Base-by-base conservation (phyloP, 805 yeast species). In the Hermanozyma aechmeae region DNA sequence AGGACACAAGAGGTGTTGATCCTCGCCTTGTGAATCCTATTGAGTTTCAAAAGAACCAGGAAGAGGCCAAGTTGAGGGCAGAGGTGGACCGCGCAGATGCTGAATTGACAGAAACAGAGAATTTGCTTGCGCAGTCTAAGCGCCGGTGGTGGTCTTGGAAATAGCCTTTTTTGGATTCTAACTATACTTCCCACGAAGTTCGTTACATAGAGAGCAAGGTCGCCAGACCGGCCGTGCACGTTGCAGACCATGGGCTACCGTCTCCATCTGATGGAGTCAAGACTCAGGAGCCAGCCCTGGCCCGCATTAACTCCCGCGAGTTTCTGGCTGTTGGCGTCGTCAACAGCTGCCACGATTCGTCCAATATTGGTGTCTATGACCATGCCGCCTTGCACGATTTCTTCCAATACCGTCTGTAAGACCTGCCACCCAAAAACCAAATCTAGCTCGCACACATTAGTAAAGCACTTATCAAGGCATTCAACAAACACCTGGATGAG, bases 401-500 rank as follows among this genome's bases (percentile, higher is more conserved):
- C 97, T 45, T 79, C 92, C 27, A 87, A 54, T 2, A 89, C 96
- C 2, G 94, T 79, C 50, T 89, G 93, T 18, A 89, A 61, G 4
- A 86, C 93, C 56, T 92, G 96, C 97, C 98, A 92, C 12, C 96
- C 96, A 58, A 87, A 89, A n/a, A 92, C 96, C 38, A 92, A 65
- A 56, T 92, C 98, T 42, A 92, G 65, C 50, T 92, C 98, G 53
- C 96, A 87, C 5, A 92, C 98, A 46, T 86, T 87, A 37, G 77
- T 78, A 56, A 92, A 92, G 54, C 98, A 92, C 34, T 80, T 75
- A 51, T 92, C 95, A 40, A 92, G 66, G 30, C 94, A 81, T 53
- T 92, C 96, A 3, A 92, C 98, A 65, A 92, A 89, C 24, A 92
- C 96, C 52, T 92, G 98, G 33, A 92, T 89, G 48, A 92, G 59